Evolutionary conservation across 2,329 filamentous ascomycete genomes (phyloP).

Genomic region (Aspergillus intermedius): DNA sequence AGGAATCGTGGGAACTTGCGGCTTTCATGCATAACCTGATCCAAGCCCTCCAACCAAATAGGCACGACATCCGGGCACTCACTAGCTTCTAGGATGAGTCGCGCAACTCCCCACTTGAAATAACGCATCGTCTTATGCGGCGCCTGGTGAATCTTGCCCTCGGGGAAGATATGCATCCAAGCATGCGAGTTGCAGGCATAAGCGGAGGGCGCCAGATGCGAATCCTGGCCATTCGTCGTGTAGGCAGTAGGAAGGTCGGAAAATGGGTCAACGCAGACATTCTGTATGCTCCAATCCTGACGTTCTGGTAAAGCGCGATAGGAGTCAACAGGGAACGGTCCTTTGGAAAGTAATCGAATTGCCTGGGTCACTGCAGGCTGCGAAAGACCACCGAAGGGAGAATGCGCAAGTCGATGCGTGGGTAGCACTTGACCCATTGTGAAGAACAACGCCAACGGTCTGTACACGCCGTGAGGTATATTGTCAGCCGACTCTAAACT

Average conservation of each 20-base stretch:
- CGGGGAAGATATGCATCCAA: slow-evolving; percentile 95
- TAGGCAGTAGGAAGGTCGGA: slow-evolving; percentile 38
- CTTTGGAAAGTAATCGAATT: slow-evolving; percentile 70
- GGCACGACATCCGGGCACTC: slow-evolving; percentile 83
- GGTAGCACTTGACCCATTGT: slow-evolving; percentile 82
- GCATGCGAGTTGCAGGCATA: slow-evolving; percentile 63
- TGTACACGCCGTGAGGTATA: slow-evolving; percentile 27
- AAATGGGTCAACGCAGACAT: slow-evolving; percentile 43
- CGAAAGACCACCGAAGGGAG: slow-evolving; percentile 73
- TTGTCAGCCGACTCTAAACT: slow-evolving; percentile 1
- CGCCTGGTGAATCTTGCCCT: slow-evolving; percentile 89
- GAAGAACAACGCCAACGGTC: slow-evolving; percentile 72
- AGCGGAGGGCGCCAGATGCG: slow-evolving; percentile 63
- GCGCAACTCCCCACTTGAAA: slow-evolving; percentile 95
- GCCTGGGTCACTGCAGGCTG: slow-evolving; percentile 84
- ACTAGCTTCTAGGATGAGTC: slow-evolving; percentile 82
- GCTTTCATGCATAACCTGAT: slow-evolving; percentile 80
- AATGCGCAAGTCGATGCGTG: slow-evolving; percentile 75
- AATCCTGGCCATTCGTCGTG: slow-evolving; percentile 34
- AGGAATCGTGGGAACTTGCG: slow-evolving; percentile 72
- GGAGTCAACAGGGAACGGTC: slow-evolving; percentile 49
- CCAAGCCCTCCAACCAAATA: slow-evolving; percentile 88
- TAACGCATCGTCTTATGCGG: slow-evolving; percentile 75
- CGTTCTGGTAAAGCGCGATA: slow-evolving; percentile 31
- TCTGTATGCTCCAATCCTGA: slow-evolving; percentile 33